Conservation (phyloP, 2,329 filamentous ascomycete species). For the Trichoderma hamatum region DNA sequence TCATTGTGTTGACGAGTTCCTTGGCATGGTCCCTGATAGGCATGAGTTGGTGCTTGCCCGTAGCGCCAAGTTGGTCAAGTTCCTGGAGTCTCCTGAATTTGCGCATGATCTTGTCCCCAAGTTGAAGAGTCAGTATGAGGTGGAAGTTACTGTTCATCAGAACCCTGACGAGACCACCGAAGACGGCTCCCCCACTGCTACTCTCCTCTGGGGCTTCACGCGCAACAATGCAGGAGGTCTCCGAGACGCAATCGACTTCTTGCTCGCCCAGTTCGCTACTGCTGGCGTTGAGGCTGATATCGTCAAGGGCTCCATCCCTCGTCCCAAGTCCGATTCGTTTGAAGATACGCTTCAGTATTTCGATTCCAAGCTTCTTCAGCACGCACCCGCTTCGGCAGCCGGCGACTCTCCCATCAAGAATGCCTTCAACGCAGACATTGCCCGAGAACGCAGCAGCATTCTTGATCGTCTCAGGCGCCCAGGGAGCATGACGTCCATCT, state of each 20-base stretch:
- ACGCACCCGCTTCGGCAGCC: constrained; percentile 76
- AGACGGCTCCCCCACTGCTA: constrained; percentile 60
- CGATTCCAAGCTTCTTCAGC: constrained; percentile 93
- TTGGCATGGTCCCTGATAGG: constrained; percentile 96
- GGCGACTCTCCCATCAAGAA: constrained; percentile 89
- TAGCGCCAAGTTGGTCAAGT: constrained; percentile 74
- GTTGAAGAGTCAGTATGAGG: constrained; percentile 88
- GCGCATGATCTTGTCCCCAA: constrained; percentile 77
- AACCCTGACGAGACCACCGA: constrained; percentile 62
- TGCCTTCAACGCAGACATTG: constrained; percentile 79
- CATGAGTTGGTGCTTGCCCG: constrained; percentile 87
- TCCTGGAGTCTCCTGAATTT: constrained; percentile 81
- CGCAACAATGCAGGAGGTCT: constrained; percentile 95
- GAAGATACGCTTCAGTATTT: constrained; percentile 97
- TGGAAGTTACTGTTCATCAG: constrained; percentile 77
- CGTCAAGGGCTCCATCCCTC: constrained; percentile 91
- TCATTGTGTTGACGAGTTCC: constrained; percentile 91
- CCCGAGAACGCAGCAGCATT: constrained; percentile 77
- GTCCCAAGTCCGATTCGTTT: constrained; percentile 98
- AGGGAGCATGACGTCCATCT: constrained; percentile 90
- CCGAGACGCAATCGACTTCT: constrained; percentile 93
- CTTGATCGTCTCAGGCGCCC: constrained; percentile 94
- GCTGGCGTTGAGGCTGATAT: constrained; percentile 86
- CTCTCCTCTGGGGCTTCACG: constrained; percentile 80
- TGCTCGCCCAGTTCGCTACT: constrained; percentile 82